Base-by-base conservation (phyloP, 176 grass and related monocot species). In the Oryza meyeriana region DNA sequence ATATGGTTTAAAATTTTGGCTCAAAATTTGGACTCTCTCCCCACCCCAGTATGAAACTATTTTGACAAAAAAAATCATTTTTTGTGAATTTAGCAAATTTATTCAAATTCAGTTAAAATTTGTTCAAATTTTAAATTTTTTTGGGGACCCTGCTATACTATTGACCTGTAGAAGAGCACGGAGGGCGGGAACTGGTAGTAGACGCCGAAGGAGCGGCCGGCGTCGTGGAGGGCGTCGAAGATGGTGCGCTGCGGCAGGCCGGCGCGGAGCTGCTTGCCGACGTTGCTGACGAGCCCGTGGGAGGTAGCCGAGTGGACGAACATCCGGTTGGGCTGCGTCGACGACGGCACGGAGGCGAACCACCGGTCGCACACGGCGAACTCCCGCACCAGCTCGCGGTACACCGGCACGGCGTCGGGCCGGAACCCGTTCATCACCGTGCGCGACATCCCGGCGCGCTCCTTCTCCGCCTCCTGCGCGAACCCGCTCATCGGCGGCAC, bases 271-370 rank as follows among this genome's bases (percentile, higher is more conserved):
- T 24, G 16, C 66, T 83, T 82, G 8, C 41, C 83, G 69, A 91
- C 72, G 45, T 96, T 93, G 74, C 81, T 88, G 39, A 82, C 74
- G 59, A 85, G 45, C 0, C 92, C 86, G 32, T 87, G 86, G 10
- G 92, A 91, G 4, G 92, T 94, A 3, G 80, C 89, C n/a, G 92
- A 94, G 83, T 94, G 92, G 26, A 94, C 88, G 41, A 86, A 94
- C 84, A 87, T 42, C 28, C 90, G 77, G 81, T 93, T 97, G 26
- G 94, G 94, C 78, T 97, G 94, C 79, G 94, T 97, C 14, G 90
- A 93, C 71, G 92, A 7, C 31, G 88, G 92, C 26, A 87, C 68
- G 1, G 88, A 82, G 16, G 89, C 92, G 38, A 91, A 94, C 92
- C 92, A 94, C 38, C 84, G 76, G 79, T 94, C 86, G 71, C 92